Percentiles rank a stretch among this genome's conserved stretches.
Evolutionary conservation across 83 land plant genomes (phyloP).

Genomic region (Isoetes engelmannii): DNA sequence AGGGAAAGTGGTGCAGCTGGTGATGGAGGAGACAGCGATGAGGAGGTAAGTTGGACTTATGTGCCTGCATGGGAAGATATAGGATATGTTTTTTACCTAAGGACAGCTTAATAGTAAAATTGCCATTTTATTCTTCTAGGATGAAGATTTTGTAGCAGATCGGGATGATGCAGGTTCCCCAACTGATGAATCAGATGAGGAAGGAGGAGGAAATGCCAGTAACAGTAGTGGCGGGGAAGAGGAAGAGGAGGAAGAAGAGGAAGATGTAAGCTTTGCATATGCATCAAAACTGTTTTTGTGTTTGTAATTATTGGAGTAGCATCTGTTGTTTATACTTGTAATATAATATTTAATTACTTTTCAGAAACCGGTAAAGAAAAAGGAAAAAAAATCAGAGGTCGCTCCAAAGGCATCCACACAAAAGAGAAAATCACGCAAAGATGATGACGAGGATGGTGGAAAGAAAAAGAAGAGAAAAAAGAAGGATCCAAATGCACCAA

Average conservation of each 20-base stretch:
- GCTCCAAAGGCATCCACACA: conserved; percentile 42
- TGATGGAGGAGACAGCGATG: conserved; percentile 65
- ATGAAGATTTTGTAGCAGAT: conserved; percentile 80
- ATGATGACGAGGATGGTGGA: conserved; percentile 56
- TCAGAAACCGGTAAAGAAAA: conserved; percentile 44
- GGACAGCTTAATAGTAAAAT: background rate
- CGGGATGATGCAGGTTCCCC: conserved; percentile 87
- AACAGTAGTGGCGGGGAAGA: conserved; percentile 43
- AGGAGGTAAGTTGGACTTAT: conserved; percentile 45
- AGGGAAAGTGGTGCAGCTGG: conserved; percentile 55
- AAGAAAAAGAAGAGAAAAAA: conserved; percentile 65
- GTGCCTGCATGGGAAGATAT: no score
- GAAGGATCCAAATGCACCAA: conserved; percentile 96
- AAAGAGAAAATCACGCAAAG: conserved; percentile 39
- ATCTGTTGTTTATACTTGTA: conserved; percentile 1
- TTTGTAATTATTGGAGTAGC: conserved; percentile 5
- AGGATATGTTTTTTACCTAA: background rate
- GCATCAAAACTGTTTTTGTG: background rate
- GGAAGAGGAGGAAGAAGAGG: conserved; percentile 27
- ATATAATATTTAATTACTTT: background rate
- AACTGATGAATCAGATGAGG: conserved; percentile 84
- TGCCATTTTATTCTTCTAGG: conserved; percentile 33
- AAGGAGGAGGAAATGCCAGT: conserved; percentile 69
- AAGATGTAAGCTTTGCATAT: conserved; percentile 15
- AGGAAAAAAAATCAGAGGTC: conserved; percentile 42